Conservation (phyloP, 2,329 filamentous ascomycete genomes). For the Diaporthe australafricana region DNA sequence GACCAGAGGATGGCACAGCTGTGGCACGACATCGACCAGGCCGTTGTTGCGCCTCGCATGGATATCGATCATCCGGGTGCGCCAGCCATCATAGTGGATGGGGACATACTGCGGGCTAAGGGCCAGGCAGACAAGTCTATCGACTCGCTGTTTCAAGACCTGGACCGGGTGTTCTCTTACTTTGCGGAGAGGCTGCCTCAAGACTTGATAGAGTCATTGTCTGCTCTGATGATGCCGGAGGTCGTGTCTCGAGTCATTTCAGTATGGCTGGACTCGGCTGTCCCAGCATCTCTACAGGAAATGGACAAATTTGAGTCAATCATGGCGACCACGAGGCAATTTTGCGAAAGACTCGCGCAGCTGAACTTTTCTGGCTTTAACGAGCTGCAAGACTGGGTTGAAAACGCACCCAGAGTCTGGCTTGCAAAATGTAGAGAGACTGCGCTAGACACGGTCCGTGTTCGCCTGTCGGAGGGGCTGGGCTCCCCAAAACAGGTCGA, state of each 20-base stretch:
- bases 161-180: slow-evolving; percentile 64
- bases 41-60: slow-evolving; percentile 71
- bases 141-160: slow-evolving; percentile 64
- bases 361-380: slow-evolving; percentile 72
- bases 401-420: slow-evolving; percentile 85
- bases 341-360: slow-evolving; percentile 72
- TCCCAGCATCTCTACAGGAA: slow-evolving; percentile 79
- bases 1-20: slow-evolving; percentile 70
- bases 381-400: slow-evolving; percentile 82
- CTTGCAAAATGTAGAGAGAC: slow-evolving; percentile 84
- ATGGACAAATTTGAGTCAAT: slow-evolving; percentile 78
- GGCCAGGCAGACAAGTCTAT: slow-evolving; percentile 59
- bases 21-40: slow-evolving; percentile 72
- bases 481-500: slow-evolving; percentile 79
- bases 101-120: slow-evolving; percentile 56
- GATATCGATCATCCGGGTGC: slow-evolving; percentile 49
- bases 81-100: slow-evolving; percentile 55
- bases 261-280: slow-evolving; percentile 79
- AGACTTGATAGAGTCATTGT: slow-evolving; percentile 70
- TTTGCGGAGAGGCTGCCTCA: slow-evolving; percentile 63
- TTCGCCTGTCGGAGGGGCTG: slow-evolving; percentile 73
- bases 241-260: slow-evolving; percentile 76
- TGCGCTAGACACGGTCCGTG: slow-evolving; percentile 80
- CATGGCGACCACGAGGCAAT: slow-evolving; percentile 71
- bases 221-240: slow-evolving; percentile 76